Evolutionary conservation across 2,329 filamentous ascomycete genomes (phyloP), one percentile per base, ranked within the genome.

Genomic region (Periconia digitata): DNA sequence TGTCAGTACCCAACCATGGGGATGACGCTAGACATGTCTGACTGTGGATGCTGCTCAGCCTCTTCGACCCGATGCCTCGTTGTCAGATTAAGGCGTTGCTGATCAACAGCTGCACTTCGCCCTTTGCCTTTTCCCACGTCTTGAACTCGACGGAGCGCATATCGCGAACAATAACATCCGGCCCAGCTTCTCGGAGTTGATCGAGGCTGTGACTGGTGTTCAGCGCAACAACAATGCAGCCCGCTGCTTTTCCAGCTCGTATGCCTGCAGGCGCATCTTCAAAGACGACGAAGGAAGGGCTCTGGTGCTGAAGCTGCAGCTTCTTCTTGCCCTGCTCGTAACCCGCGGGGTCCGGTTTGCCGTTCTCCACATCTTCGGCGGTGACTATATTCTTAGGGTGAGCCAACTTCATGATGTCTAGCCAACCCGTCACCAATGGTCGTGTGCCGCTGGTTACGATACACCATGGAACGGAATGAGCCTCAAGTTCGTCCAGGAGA

Each of bases 221-320:
- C 45, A 96, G 74, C n/a, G 85, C 92, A 39, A 95, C 74, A 12
- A 96, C 92, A 65, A 82, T 85, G 75, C 88, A 96, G 2, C 90
- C 91, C 8, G 92, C 92, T 1, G 83, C 89, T 73, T 92, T 95
- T 41, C 91, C 92, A 22, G 91, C 85, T 55, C 75, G 79, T 64
- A 96, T 89, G 5, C 92, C 92, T 7, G 90, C 89, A 5, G 92
- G 91, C 47, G 89, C 89, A 74, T 96, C 92, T 74, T 96, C 92
- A 32, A 96, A 75, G 41, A 96, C 92, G 46, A 96, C 76, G 37
- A 92, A 79, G 10, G 63, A 58, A 21, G 62, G 54, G 13, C 67
- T 65, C 27, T 74, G 76, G 17, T 77, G 67, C 5, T 60, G 42
- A 10, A 78, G 57, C 2, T 69, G 66, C 17, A 79, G 63, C 47